phyloP scores from a whole-genome alignment of 352 stramenopile genomes.

The Pythium monospermum region DNA sequence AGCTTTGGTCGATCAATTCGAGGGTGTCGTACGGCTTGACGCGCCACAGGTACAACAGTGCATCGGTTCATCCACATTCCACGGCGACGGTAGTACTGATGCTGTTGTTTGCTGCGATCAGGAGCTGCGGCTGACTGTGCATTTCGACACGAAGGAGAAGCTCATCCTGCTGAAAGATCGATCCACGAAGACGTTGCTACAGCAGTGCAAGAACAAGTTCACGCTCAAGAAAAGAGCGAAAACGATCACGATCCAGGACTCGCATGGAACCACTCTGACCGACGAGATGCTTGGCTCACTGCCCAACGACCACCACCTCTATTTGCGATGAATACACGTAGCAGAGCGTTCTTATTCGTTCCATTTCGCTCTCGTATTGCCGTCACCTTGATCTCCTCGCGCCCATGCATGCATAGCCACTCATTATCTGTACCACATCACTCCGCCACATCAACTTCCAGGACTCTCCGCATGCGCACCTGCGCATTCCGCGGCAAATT shows the following conservation, averaged over 20 bases:
- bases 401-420: background rate
- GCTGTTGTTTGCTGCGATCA: too few relatives aligned
- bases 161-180: constrained; percentile 31
- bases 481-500: constrained; percentile 55
- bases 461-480: constrained; percentile 12
- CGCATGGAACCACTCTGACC: constrained; percentile 24
- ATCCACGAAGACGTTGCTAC: constrained; percentile 24
- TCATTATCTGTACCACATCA: constrained; percentile 21
- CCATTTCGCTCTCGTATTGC: background rate
- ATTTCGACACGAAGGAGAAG: constrained; percentile 31
- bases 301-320: constrained; percentile 28
- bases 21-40: constrained; percentile 15
- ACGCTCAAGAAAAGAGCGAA: constrained; percentile 24
- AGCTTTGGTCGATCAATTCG: constrained; percentile 18
- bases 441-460: constrained; percentile 24
- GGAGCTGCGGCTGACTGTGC: constrained; percentile 31
- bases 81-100: too few relatives aligned
- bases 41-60: background rate
- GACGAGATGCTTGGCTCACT: constrained; percentile 21
- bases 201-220: constrained; percentile 39
- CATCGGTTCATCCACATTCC: background rate
- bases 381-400: background rate
- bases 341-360: constrained; percentile 4
- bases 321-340: constrained; percentile 25
- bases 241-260: constrained; percentile 25